Conservation (phyloP, 495 filamentous ascomycete genomes). For the Friedmanniomyces endolithicus region DNA sequence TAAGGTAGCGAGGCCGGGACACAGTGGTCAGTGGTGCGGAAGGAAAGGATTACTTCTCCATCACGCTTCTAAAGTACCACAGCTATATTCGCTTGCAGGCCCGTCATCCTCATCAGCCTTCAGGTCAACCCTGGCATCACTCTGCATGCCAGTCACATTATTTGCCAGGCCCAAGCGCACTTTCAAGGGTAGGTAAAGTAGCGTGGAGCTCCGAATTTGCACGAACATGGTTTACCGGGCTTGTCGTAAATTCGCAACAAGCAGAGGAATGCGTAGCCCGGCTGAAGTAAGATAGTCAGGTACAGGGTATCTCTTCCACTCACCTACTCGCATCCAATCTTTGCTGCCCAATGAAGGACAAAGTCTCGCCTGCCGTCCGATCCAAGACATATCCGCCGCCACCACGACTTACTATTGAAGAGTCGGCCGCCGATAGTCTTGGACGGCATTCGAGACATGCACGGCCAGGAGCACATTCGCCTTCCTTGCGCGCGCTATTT, state of each 20-base stretch:
- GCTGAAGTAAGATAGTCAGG: background rate
- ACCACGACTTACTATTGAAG: too few species aligned
- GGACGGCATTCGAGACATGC: too few species aligned
- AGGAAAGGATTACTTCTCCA: background rate
- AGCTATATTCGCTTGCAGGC: background rate
- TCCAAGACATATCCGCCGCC: background rate
- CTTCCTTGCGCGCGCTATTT: background rate
- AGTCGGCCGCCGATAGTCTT: background rate
- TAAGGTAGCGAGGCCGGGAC: background rate
- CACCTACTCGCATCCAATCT: too few species aligned
- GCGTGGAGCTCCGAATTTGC: background rate
- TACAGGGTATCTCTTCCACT: too few species aligned
- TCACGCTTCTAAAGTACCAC: background rate
- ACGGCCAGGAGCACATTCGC: too few species aligned
- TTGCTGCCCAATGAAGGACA: too few species aligned
- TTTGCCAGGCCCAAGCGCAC: background rate
- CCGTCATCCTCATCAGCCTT: background rate
- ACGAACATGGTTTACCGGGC: background rate
- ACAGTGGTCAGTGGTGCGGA: background rate
- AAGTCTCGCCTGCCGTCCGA: background rate
- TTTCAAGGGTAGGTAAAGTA: background rate
- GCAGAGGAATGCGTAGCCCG: background rate
- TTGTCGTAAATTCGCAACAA: too few species aligned
- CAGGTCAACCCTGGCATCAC: background rate
- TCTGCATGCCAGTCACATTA: background rate